These are phyloP conservation scores for Diaporthe amygdali DNA, from an alignment of 2,329 filamentous ascomycete species.

Conservation along the genomic window DNA sequence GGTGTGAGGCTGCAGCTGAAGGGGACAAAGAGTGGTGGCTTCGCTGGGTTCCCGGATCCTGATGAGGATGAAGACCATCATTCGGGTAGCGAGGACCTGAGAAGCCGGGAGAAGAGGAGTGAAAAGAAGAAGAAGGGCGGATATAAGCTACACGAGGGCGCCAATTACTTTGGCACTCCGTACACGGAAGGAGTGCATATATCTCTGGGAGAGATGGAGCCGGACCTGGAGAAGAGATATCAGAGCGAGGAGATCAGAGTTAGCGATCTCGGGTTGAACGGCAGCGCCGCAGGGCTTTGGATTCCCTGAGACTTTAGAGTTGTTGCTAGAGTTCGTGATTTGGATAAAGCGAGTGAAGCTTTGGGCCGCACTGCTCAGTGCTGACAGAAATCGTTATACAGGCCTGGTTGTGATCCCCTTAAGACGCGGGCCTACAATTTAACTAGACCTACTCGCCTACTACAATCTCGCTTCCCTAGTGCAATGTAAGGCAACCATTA, in stretches of 20 bases:
- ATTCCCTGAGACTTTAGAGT: not conserved
- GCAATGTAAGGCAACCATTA: too few species aligned
- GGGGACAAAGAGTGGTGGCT: constrained; percentile 25
- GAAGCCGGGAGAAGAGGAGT: constrained; percentile 1
- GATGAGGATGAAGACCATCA: not conserved
- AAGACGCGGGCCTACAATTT: too few species aligned
- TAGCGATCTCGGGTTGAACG: constrained; percentile 27
- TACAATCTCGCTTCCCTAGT: too few species aligned
- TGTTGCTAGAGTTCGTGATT: too few species aligned
- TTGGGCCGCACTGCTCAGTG: too few species aligned
- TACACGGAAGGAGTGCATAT: constrained; percentile 23
- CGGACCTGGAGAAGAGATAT: constrained; percentile 18
- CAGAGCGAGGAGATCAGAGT: constrained; percentile 25
- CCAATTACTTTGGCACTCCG: constrained; percentile 29
- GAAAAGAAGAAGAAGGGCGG: not conserved
- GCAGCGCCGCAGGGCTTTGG: constrained; percentile 27
- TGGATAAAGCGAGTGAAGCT: too few species aligned
- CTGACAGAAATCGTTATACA: too few species aligned
- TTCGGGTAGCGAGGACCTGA: constrained; percentile 10
- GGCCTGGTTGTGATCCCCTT: too few species aligned
- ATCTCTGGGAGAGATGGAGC: constrained; percentile 23
- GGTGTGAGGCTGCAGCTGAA: constrained; percentile 28
- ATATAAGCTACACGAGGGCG: constrained; percentile 23
- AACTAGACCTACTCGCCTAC: too few species aligned
- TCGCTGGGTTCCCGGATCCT: constrained; percentile 19